A percentile compares a stretch with the other conserved stretches of the same genome.
Conservation (phyloP, 2,329 filamentous ascomycete species). For the Claviceps sorghi region DNA sequence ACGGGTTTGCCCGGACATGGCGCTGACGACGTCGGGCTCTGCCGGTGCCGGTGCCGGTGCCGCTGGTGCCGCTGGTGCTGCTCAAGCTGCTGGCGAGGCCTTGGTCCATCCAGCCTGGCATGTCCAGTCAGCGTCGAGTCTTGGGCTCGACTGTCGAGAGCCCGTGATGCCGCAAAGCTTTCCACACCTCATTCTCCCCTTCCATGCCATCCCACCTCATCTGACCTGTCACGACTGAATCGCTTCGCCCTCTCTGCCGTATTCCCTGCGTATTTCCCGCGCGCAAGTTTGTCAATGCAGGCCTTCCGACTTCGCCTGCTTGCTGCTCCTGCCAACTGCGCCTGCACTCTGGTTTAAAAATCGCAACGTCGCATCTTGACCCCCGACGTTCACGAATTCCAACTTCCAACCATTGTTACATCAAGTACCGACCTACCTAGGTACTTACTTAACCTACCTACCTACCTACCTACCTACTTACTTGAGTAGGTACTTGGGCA, state of each 20-base stretch:
- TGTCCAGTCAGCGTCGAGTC: neutral
- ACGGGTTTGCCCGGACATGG: neutral
- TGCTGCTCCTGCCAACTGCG: neutral
- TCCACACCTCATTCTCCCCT: neutral
- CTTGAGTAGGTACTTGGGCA: no score
- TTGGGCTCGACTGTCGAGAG: neutral
- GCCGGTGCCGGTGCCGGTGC: neutral
- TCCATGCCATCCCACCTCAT: neutral
- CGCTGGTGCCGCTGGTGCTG: no score
- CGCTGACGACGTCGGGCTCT: neutral
- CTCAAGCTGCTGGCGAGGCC: neutral
- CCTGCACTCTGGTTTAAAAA: neutral
- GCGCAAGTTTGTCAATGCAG: neutral
- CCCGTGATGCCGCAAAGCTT: neutral
- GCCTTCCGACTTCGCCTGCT: neutral
- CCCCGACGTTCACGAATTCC: neutral
- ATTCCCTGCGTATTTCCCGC: neutral
- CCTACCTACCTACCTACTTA: no score
- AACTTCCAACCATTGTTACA: no score
- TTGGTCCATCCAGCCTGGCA: neutral
- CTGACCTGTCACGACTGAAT: constrained; percentile 1
- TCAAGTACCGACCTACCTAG: neutral
- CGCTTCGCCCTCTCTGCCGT: neutral
- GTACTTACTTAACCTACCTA: no score
- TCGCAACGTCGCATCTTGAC: neutral